Percentiles rank a stretch among this genome's conserved stretches.
Evolutionary conservation across 75 land plant species (phyloP).

Genomic region (Selaginella moellendorffii): DNA sequence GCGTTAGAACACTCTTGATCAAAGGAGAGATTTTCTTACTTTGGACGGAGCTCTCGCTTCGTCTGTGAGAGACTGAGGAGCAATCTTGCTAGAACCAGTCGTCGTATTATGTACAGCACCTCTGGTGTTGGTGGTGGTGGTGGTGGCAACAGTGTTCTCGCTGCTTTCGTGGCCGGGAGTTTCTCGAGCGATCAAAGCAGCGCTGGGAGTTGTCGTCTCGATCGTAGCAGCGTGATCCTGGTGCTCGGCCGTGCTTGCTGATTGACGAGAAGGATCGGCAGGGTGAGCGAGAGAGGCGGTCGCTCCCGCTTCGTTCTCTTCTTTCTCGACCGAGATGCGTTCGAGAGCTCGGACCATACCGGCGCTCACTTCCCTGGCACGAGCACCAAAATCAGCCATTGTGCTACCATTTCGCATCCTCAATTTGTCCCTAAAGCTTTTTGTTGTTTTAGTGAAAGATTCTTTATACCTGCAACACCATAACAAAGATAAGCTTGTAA

Average conservation of each 20-base stretch:
- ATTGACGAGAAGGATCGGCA: too few relatives aligned
- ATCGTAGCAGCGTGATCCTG: too few relatives aligned
- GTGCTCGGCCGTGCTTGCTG: too few relatives aligned
- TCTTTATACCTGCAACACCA: constrained; percentile 57
- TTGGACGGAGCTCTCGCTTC: neutral
- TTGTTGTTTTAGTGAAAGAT: constrained; percentile 66
- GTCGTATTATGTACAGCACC: neutral
- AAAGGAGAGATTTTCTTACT: neutral
- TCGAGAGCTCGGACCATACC: constrained; percentile 23
- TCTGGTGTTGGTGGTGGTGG: neutral
- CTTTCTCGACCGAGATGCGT: constrained; percentile 18
- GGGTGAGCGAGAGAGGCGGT: neutral
- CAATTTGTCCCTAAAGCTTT: constrained; percentile 78
- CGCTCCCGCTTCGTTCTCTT: neutral
- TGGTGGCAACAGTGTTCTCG: neutral
- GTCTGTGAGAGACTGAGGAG: neutral
- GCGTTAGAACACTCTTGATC: too few relatives aligned
- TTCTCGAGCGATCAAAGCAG: too few relatives aligned
- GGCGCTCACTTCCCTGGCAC: constrained; percentile 20
- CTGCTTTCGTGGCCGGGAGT: too few relatives aligned
- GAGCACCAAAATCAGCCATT: constrained; percentile 20
- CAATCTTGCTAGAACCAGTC: neutral
- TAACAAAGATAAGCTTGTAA: neutral
- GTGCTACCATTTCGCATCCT: constrained; percentile 37
- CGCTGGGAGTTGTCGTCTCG: too few relatives aligned